Evolutionary conservation across 768 basidiomycete genomes (phyloP), one percentile per base, ranked within the genome.

Genomic region (Stropharia rugosoannulata): DNA sequence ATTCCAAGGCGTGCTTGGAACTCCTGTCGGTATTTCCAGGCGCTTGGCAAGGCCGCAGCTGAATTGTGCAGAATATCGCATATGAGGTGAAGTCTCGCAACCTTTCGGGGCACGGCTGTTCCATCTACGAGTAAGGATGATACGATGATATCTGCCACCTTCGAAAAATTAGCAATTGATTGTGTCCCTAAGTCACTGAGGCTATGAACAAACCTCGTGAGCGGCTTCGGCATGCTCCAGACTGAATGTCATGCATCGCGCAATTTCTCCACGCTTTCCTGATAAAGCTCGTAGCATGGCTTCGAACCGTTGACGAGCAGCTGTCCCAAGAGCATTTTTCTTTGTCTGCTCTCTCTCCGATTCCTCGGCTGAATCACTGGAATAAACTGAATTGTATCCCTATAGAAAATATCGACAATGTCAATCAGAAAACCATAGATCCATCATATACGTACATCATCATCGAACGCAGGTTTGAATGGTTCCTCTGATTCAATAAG

Each of bases 1-100:
- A 89, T 82, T n/a, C 91, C 92, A 5, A 99, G 82, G 38, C 93
- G 80, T 9, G 85, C 80, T 67, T 98, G 96, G 64, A 98, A 96
- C 63, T 96, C 92, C 58, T 93, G 87, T 29, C 97, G 89, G 72
- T 92, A 98, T 69, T 93, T 94, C 97, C 97, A 99, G 6, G 95
- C 96, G 70, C 93, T 95, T 0, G 95, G 94, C 12, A 98, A 82
- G 2, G 95, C 77, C 2, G 93, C 93, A 35, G 93, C 93, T 18
- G 95, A 97, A 69, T 99, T 99, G 71, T 98, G 95, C 42, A 99
- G 79, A 60, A 99, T 98, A 68, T 99, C 97, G 67, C 95, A 98
- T 51, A 98, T 93, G 56, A 99, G 80, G 74, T 98, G 89, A 25
- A 99, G 80, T 22, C 97, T 87, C 22, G 97, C 93, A 52, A 98